phyloP scores from a whole-genome alignment of 1,284 basidiomycete genomes.

The Apiotrichum porosum region DNA sequence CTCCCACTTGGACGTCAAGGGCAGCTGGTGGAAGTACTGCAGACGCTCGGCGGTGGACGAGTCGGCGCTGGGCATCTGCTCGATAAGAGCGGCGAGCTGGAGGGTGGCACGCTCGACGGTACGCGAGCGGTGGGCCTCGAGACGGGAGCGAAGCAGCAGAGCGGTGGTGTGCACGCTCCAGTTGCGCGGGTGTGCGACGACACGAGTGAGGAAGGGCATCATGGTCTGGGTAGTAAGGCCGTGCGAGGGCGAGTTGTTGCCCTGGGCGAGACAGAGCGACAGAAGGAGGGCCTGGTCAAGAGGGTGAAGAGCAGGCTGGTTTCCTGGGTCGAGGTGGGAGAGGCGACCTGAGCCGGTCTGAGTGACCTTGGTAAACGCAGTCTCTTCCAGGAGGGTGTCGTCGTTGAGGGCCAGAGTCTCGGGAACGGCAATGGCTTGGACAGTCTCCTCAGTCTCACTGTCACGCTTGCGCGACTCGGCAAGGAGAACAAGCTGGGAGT shows the following conservation, averaged over 20 bases:
- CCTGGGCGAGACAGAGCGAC: slow-evolving; percentile 80
- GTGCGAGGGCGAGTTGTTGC: slow-evolving; percentile 77
- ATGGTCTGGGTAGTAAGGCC: slow-evolving; percentile 86
- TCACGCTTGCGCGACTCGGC: slow-evolving; percentile 68
- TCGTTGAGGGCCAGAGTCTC: slow-evolving; percentile 83
- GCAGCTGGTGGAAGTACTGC: slow-evolving; percentile 69
- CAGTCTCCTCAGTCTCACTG: slow-evolving; percentile 25
- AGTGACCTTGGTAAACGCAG: slow-evolving; percentile 64
- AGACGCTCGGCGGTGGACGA: slow-evolving; percentile 60
- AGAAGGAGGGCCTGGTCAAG: slow-evolving; percentile 88
- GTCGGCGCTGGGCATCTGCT: slow-evolving; percentile 88
- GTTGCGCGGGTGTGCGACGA: slow-evolving; percentile 78
- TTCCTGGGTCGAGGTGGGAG: slow-evolving; percentile 67
- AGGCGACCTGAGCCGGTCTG: slow-evolving; percentile 46
- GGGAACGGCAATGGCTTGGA: slow-evolving; percentile 54
- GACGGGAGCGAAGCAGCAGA: slow-evolving; percentile 78
- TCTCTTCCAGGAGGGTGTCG: slow-evolving; percentile 92
- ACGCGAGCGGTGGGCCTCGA: slow-evolving; percentile 77
- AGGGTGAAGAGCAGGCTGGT: slow-evolving; percentile 80
- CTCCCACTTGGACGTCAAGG: slow-evolving; percentile 82
- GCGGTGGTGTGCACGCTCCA: slow-evolving; percentile 95
- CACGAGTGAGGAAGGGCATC: slow-evolving; percentile 79
- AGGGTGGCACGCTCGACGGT: slow-evolving; percentile 84
- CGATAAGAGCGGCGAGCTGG: slow-evolving; percentile 86
- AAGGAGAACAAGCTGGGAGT: slow-evolving; percentile 88